phyloP scores from a whole-genome alignment of 768 basidiomycete species.

The Calocybe gangraenosa region DNA sequence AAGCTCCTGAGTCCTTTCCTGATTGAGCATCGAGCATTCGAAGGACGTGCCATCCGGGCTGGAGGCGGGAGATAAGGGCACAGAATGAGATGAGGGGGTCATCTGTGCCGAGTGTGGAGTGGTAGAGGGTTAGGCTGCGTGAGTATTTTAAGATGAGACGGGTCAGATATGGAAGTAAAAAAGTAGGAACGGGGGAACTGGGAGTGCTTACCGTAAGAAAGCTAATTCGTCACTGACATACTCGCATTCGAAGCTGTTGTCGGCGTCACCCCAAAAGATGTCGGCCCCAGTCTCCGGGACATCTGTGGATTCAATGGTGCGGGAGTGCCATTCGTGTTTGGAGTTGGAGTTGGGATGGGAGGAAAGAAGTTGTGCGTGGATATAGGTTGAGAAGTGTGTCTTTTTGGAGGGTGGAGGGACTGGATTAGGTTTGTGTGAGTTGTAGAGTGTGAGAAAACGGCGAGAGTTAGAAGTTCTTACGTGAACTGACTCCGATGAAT shows the following conservation, averaged over 20 bases:
- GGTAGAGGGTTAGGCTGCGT: too few relatives aligned
- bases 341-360: conserved; percentile 26
- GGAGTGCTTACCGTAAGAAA: conserved; percentile 42
- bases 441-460: not conserved
- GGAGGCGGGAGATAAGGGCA: conserved; percentile 42
- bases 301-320: conserved; percentile 32
- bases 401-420: conserved; percentile 41
- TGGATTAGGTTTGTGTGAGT: conserved; percentile 14
- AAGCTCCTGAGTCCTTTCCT: conserved; percentile 46
- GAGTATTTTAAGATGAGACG: too few relatives aligned
- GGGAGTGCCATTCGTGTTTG: conserved; percentile 41
- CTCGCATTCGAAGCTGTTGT: conserved; percentile 42
- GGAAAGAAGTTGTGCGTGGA: conserved; percentile 39
- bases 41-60: conserved; percentile 45
- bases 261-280: conserved; percentile 34
- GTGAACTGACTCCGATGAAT: conserved; percentile 40
- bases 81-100: conserved; percentile 49
- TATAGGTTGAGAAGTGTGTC: conserved; percentile 38
- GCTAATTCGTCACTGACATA: conserved; percentile 47
- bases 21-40: conserved; percentile 41
- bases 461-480: conserved; percentile 30
- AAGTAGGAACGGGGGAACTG: not conserved
- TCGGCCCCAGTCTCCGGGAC: conserved; percentile 30
- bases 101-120: conserved; percentile 33
- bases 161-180: not conserved